Conservation (phyloP, 2,329 filamentous ascomycete species). For the Microsporum canis region DNA sequence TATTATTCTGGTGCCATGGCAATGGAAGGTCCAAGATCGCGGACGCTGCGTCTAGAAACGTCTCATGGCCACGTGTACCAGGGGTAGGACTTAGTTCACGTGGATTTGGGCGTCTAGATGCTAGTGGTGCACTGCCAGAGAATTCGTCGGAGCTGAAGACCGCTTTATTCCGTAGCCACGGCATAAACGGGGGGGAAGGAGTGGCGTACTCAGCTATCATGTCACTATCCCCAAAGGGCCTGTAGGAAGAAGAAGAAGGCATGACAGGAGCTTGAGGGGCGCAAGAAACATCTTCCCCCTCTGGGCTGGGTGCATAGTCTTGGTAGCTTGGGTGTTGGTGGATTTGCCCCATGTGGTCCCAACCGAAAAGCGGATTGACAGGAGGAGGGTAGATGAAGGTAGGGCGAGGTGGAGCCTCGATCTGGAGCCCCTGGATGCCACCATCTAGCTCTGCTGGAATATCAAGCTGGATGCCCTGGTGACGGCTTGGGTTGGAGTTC, state of each 20-base stretch:
- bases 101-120: not conserved
- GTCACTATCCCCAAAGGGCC: not conserved
- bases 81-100: constrained; percentile 4
- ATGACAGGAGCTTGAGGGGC: not conserved
- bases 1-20: not conserved
- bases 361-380: not conserved
- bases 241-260: not conserved
- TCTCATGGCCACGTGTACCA: not conserved
- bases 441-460: not conserved
- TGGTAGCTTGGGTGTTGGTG: not conserved
- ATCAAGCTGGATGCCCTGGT: not conserved
- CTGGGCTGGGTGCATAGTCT: not conserved
- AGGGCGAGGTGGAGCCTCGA: not conserved
- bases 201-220: not conserved
- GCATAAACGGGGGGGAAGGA: not conserved
- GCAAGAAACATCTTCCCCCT: not conserved
- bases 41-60: not conserved
- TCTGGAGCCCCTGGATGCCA: not conserved
- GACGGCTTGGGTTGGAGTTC: not conserved
- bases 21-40: not conserved
- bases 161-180: not conserved
- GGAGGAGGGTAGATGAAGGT: not conserved
- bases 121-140: not conserved
- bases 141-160: not conserved
- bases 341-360: not conserved